Percentiles rank a stretch among this genome's conserved stretches.
Conservation (phyloP, 352 stramenopile species). For the Globisporangium mamillatum region DNA sequence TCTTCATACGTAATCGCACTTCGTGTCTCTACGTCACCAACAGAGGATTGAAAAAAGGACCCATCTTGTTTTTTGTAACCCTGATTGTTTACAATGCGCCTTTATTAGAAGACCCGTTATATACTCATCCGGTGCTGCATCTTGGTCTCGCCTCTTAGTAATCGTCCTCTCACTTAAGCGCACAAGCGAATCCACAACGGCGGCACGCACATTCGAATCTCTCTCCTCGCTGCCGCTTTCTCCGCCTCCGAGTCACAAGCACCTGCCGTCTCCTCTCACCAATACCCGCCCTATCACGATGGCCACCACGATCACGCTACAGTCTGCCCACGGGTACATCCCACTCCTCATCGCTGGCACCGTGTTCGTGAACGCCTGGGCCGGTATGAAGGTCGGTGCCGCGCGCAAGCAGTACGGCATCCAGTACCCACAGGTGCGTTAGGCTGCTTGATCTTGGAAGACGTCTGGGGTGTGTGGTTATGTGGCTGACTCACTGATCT, state of each 20-base stretch:
- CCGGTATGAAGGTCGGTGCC: conserved; percentile 16
- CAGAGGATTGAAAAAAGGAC: background rate
- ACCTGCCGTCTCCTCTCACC: background rate
- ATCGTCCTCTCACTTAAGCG: background rate
- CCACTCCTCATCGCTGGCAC: conserved; percentile 8
- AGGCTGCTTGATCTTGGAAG: too few species aligned
- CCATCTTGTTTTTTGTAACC: background rate
- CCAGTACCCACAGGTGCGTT: conserved; percentile 13
- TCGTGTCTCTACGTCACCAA: background rate
- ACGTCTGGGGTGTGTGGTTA: background rate
- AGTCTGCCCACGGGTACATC: conserved; percentile 19
- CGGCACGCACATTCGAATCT: too few species aligned
- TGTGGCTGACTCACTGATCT: background rate
- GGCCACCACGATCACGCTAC: conserved; percentile 1
- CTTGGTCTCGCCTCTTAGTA: background rate
- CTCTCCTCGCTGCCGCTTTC: background rate
- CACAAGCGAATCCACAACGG: background rate
- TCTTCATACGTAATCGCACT: background rate
- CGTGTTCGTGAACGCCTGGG: conserved; percentile 19
- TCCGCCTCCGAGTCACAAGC: background rate
- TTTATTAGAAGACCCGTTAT: background rate
- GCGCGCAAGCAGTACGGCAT: conserved; percentile 16
- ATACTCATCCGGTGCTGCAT: background rate
- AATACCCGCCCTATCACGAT: background rate
- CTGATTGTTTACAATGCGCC: background rate